phyloP scores from a whole-genome alignment of 2,329 filamentous ascomycete species.

The Stagonosporopsis cucurbitacearum region DNA sequence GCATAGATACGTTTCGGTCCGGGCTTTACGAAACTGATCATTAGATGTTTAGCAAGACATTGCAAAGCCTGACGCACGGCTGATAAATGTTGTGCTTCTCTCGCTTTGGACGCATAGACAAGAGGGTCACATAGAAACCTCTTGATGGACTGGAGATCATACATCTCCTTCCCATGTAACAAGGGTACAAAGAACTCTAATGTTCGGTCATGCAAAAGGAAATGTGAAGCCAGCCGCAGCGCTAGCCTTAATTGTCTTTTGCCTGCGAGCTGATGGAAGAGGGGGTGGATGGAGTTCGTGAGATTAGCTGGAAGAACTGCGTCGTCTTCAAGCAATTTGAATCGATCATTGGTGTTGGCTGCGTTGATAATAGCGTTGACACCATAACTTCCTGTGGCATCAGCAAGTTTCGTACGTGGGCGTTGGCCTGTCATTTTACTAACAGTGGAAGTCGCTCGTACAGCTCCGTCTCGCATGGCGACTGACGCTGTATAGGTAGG shows the following conservation, averaged over 20 bases:
- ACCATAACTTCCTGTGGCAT: not conserved
- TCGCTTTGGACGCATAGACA: constrained; percentile 15
- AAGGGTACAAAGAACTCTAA: constrained; percentile 42
- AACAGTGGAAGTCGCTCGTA: not conserved
- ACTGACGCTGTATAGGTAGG: constrained; percentile 3
- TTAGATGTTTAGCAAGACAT: constrained; percentile 35
- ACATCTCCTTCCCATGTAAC: constrained; percentile 33
- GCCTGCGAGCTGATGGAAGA: constrained; percentile 33
- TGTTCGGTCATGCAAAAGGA: constrained; percentile 36
- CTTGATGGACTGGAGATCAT: constrained; percentile 13
- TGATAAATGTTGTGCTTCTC: constrained; percentile 19
- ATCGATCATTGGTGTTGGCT: constrained; percentile 40
- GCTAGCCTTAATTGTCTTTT: constrained; percentile 27
- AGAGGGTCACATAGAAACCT: constrained; percentile 34
- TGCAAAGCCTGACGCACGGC: constrained; percentile 33
- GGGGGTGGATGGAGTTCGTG: constrained; percentile 38
- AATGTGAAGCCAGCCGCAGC: constrained; percentile 44
- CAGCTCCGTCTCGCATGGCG: not conserved
- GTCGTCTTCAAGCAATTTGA: constrained; percentile 38
- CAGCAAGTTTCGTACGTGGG: not conserved
- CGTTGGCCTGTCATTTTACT: not conserved
- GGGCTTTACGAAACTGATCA: constrained; percentile 26
- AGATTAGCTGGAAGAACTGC: constrained; percentile 31
- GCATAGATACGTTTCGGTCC: constrained; percentile 29
- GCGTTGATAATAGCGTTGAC: constrained; percentile 30